Conservation (phyloP, 148 eudicot species). For the Chenopodium album region DNA sequence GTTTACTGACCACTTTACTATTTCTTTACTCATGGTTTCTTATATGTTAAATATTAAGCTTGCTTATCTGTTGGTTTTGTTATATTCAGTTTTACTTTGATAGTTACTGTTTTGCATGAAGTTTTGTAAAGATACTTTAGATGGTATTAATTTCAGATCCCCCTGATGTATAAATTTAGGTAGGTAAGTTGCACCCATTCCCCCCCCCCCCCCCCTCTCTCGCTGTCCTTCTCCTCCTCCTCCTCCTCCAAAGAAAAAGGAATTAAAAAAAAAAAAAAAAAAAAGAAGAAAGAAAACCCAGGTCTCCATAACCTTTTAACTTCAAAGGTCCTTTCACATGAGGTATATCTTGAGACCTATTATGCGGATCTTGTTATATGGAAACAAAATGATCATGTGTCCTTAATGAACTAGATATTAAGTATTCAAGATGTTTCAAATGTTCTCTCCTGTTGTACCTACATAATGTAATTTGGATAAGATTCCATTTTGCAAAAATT, state of each 20-base stretch:
- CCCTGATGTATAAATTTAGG: not conserved
- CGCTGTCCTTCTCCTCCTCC: too few species aligned
- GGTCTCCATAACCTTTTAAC: not conserved
- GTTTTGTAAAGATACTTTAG: not conserved
- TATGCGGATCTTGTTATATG: not conserved
- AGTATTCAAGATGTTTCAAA: not conserved
- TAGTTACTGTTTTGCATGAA: not conserved
- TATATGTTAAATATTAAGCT: not conserved
- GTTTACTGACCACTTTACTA: not conserved
- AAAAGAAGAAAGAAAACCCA: not conserved
- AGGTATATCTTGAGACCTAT: conserved; percentile 1
- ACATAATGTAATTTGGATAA: not conserved
- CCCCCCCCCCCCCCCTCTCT: too few species aligned
- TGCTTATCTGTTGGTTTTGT: not conserved
- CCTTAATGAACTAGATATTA: not conserved
- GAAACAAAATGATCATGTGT: not conserved
- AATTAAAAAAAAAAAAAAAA: not conserved
- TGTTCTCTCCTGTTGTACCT: not conserved
- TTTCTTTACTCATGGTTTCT: not conserved
- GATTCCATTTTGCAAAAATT: not conserved
- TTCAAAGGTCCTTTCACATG: not conserved
- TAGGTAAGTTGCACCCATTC: not conserved
- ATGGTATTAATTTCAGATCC: not conserved
- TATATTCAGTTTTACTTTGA: not conserved
- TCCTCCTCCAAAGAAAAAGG: not conserved